Evolutionary conservation across 768 basidiomycete species (phyloP).

Genomic region (Phlebiopsis gigantea): DNA sequence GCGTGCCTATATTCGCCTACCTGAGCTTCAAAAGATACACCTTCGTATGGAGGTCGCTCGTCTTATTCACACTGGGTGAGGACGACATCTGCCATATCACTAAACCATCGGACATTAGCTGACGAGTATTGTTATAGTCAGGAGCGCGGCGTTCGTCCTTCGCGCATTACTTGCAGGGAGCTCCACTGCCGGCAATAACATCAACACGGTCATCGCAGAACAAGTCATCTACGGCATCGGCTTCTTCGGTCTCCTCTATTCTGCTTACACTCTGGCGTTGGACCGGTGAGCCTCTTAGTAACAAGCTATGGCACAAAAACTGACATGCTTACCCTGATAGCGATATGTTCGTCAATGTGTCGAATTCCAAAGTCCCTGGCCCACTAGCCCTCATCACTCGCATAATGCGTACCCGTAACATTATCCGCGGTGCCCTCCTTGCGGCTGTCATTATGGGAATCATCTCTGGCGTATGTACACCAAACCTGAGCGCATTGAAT

Average conservation of each 20-base stretch:
- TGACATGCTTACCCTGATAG: background rate
- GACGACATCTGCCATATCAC: background rate
- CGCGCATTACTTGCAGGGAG: constrained; percentile 23
- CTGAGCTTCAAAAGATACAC: background rate
- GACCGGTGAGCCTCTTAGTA: constrained; percentile 24
- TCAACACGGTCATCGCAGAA: constrained; percentile 24
- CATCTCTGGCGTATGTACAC: constrained; percentile 20
- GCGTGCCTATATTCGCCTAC: background rate
- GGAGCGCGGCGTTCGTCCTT: constrained; percentile 25
- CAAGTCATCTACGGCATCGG: constrained; percentile 29
- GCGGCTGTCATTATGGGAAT: constrained; percentile 24
- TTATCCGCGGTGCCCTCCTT: constrained; percentile 22
- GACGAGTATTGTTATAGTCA: constrained; percentile 21
- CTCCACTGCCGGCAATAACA: constrained; percentile 22
- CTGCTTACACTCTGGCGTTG: constrained; percentile 29
- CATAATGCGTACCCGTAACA: constrained; percentile 18
- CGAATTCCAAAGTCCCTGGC: background rate
- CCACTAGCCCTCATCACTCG: constrained; percentile 9
- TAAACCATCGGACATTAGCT: too few species aligned
- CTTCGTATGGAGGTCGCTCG: constrained; percentile 1
- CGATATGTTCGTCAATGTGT: constrained; percentile 1
- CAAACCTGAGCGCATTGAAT: background rate
- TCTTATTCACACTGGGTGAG: constrained; percentile 8
- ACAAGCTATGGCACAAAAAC: background rate
- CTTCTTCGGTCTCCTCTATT: constrained; percentile 30